phyloP scores from a whole-genome alignment of 257 asterid species.

The Gentiana straminea region DNA sequence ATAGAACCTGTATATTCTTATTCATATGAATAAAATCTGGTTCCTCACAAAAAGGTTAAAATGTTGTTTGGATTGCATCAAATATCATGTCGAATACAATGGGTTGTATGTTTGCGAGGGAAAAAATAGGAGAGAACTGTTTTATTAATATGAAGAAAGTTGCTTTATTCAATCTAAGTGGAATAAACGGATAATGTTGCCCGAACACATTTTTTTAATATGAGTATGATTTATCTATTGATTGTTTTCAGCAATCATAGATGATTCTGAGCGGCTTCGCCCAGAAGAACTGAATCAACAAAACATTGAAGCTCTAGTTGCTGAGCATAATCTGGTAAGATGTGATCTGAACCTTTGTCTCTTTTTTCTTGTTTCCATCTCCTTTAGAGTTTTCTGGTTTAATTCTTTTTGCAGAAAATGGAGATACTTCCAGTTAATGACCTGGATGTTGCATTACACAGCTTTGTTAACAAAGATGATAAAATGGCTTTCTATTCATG shows the following conservation, averaged over 20 bases:
- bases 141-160: too few relatives aligned
- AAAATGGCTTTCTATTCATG: slow-evolving; percentile 89
- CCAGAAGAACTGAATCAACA: slow-evolving; percentile 97
- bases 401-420: slow-evolving; percentile 56
- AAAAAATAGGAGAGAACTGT: too few relatives aligned
- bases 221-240: slow-evolving; percentile 7
- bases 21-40: too few relatives aligned
- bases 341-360: slow-evolving; percentile 12
- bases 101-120: too few relatives aligned
- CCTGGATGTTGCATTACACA: slow-evolving; percentile 88
- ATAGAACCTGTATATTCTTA: too few relatives aligned
- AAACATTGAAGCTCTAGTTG: slow-evolving; percentile 95
- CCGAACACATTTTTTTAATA: too few relatives aligned
- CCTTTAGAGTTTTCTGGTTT: neutral
- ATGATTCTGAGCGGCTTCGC: slow-evolving; percentile 77
- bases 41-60: too few relatives aligned
- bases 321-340: slow-evolving; percentile 92
- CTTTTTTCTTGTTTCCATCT: slow-evolving; percentile 1
- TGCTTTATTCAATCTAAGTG: too few relatives aligned
- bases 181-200: too few relatives aligned
- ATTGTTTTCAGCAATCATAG: slow-evolving; percentile 33
- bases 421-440: slow-evolving; percentile 95
- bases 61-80: too few relatives aligned
- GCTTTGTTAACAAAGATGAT: slow-evolving; percentile 93
- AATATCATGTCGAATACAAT: too few relatives aligned